A percentile compares a stretch with the other conserved stretches of the same genome.
These are phyloP conservation scores for Decorospora gaudefroyi DNA, from an alignment of 2,329 filamentous ascomycete genomes.

Conservation along the genomic window DNA sequence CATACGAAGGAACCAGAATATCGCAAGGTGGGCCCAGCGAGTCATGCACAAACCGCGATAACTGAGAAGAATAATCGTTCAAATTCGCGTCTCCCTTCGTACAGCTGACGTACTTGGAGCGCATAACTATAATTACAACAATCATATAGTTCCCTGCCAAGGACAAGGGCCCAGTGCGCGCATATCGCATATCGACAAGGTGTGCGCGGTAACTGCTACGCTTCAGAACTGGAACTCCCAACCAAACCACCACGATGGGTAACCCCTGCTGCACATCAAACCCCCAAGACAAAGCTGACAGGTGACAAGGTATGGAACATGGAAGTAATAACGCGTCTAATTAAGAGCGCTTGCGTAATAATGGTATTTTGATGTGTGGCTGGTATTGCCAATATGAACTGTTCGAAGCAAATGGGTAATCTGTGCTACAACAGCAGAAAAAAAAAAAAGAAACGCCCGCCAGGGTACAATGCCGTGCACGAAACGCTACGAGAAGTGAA, in stretches of 20 bases:
- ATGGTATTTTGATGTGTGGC: slow-evolving; percentile 7
- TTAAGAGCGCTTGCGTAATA: too few species aligned
- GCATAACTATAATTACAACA: slow-evolving; percentile 33
- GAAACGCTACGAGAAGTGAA: slow-evolving; percentile 12
- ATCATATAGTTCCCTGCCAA: slow-evolving; percentile 13
- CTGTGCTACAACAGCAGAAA: slow-evolving; percentile 9
- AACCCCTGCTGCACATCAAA: slow-evolving; percentile 9
- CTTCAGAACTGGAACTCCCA: slow-evolving; percentile 10
- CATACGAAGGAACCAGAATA: too few species aligned
- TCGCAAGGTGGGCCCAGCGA: too few species aligned
- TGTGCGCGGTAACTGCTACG: slow-evolving; percentile 12
- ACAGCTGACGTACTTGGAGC: slow-evolving; percentile 7
- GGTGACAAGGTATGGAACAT: slow-evolving; percentile 6
- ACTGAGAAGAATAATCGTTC: slow-evolving; percentile 24
- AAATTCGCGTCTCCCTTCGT: slow-evolving; percentile 22
- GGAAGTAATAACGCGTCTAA: too few species aligned
- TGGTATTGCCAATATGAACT: slow-evolving; percentile 3
- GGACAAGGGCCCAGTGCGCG: slow-evolving; percentile 12
- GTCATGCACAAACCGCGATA: background rate
- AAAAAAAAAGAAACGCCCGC: slow-evolving; percentile 38
- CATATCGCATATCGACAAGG: slow-evolving; percentile 23
- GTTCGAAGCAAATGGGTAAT: slow-evolving; percentile 21
- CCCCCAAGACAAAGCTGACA: slow-evolving; percentile 6
- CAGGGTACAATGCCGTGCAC: slow-evolving; percentile 35
- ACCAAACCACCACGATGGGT: slow-evolving; percentile 4